A percentile compares a stretch with the other conserved stretches of the same genome.
phyloP scores from a whole-genome alignment of 2,329 filamentous ascomycete species.

The Aschersonia sp. region DNA sequence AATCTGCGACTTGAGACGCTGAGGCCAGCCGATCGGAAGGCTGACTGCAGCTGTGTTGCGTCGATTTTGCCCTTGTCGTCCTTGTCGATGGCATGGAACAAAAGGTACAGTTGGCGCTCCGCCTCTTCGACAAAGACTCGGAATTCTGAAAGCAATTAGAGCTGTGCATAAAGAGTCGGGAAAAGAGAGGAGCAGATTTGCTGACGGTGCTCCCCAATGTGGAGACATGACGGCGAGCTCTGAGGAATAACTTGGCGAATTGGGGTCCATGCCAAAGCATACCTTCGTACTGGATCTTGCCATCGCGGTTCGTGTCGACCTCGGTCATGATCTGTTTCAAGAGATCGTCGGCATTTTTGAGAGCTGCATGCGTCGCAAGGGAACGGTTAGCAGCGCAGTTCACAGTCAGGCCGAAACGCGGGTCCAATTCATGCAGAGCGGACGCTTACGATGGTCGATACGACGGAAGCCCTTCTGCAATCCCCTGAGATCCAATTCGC shows the following conservation, averaged over 20 bases:
- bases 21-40: constrained; percentile 67
- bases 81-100: constrained; percentile 79
- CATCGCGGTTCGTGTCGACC: constrained; percentile 78
- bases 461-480: constrained; percentile 72
- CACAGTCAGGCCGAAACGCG: no score
- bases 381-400: not conserved
- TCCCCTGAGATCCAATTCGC: constrained; percentile 70
- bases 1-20: constrained; percentile 64
- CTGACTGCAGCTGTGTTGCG: constrained; percentile 65
- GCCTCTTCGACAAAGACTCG: constrained; percentile 74
- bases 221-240: no score
- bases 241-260: no score
- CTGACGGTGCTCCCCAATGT: no score
- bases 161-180: not conserved
- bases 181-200: not conserved
- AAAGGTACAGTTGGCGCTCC: constrained; percentile 64
- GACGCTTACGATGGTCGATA: constrained; percentile 78
- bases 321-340: constrained; percentile 65
- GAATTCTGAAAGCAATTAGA: constrained; percentile 50
- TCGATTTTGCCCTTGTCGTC: constrained; percentile 78
- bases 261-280: constrained; percentile 15
- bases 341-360: constrained; percentile 86
- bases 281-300: constrained; percentile 85
- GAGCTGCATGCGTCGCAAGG: constrained; percentile 20
- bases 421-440: not conserved